Percentiles rank a stretch among this genome's conserved stretches.
Evolutionary conservation across 306 rosid genomes (phyloP).

Genomic region (Hippophae rhamnoides): DNA sequence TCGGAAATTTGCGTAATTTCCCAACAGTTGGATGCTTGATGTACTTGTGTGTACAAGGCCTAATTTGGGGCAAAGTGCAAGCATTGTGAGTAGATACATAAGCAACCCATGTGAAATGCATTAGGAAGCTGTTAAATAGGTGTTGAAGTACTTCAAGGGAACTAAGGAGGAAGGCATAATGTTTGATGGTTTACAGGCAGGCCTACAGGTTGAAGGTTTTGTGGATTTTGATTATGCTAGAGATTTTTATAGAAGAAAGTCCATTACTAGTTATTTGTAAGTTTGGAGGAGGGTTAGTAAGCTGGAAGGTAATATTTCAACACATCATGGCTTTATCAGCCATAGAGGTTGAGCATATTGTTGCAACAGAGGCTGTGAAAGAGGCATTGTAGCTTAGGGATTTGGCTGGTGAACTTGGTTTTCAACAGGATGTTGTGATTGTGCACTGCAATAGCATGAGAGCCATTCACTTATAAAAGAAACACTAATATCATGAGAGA

Average conservation of each 20-base stretch:
- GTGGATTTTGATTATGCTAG: background rate
- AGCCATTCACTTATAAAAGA: background rate
- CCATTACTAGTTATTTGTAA: background rate
- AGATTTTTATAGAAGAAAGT: background rate
- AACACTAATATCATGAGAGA: background rate
- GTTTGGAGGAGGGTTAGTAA: background rate
- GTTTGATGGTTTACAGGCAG: too few relatives aligned
- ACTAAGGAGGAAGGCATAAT: background rate
- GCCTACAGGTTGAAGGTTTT: background rate
- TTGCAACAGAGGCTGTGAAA: background rate
- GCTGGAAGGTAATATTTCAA: background rate
- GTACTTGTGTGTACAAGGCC: background rate
- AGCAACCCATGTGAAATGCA: background rate
- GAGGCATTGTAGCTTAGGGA: background rate
- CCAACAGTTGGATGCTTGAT: background rate
- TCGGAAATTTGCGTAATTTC: too few relatives aligned
- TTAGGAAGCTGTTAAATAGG: background rate
- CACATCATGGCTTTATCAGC: background rate
- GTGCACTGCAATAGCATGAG: background rate
- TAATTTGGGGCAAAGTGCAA: background rate
- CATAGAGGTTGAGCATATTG: background rate
- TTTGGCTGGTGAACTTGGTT: background rate
- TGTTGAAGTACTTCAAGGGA: background rate
- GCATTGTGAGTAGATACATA: background rate
- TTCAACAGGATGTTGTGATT: background rate